phyloP scores from a whole-genome alignment of 2,329 filamentous ascomycete genomes.

The Diaporthe ilicicola region DNA sequence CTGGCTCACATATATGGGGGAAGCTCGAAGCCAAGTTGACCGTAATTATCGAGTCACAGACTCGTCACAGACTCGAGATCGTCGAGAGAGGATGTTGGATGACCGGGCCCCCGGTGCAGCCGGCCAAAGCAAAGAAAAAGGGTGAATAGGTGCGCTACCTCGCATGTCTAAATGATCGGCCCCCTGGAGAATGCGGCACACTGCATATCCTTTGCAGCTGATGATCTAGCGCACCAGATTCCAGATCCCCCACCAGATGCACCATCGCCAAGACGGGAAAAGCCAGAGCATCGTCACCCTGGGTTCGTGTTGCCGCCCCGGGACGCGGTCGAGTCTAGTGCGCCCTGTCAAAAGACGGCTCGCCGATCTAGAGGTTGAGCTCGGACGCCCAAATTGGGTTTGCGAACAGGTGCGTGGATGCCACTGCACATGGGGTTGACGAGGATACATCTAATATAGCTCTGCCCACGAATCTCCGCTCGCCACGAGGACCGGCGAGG shows the following conservation, averaged over 20 bases:
- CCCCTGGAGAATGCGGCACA: slow-evolving; percentile 6
- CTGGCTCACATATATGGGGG: neutral
- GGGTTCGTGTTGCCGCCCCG: slow-evolving; percentile 9
- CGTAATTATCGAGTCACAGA: slow-evolving; percentile 3
- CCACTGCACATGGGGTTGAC: slow-evolving; percentile 1
- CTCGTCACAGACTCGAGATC: slow-evolving; percentile 8
- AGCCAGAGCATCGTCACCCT: neutral
- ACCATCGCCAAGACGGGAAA: slow-evolving; percentile 16
- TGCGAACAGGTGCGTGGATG: neutral
- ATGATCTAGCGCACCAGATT: neutral
- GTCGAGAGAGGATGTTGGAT: neutral
- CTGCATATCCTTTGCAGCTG: slow-evolving; percentile 13
- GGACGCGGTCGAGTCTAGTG: slow-evolving; percentile 7
- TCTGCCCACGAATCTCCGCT: slow-evolving; percentile 12
- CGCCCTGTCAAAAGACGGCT: slow-evolving; percentile 12
- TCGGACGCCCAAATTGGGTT: slow-evolving; percentile 13
- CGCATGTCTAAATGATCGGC: slow-evolving; percentile 14
- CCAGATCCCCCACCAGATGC: neutral
- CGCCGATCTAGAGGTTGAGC: neutral
- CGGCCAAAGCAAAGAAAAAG: neutral
- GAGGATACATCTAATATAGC: slow-evolving; percentile 2
- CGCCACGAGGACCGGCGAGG: too few relatives aligned
- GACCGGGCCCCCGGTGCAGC: neutral
- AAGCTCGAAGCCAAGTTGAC: neutral
- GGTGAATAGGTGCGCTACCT: neutral